phyloP scores from a whole-genome alignment of 208 protist genomes.

The Acanthamoeba royreba region DNA sequence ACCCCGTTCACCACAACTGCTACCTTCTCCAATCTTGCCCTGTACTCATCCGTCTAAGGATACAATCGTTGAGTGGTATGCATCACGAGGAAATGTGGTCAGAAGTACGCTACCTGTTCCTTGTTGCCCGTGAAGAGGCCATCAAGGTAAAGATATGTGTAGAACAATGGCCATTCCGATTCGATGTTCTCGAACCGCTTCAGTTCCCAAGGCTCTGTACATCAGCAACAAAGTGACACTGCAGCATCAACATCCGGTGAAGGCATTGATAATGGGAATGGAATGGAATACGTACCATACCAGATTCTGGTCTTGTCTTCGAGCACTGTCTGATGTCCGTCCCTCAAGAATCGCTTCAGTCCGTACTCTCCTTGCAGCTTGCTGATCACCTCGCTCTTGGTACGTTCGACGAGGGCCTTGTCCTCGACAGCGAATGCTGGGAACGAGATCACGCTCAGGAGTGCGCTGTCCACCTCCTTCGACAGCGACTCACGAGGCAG shows the following conservation, averaged over 20 bases:
- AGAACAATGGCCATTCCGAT: conserved; percentile 54
- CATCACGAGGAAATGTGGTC: too few relatives aligned
- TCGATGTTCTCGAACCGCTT: conserved; percentile 64
- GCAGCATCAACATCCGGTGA: neutral
- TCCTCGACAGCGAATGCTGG: conserved; percentile 60
- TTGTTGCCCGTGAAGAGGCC: neutral
- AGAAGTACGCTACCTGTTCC: too few relatives aligned
- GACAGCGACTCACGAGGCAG: conserved; percentile 48
- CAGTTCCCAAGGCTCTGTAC: conserved; percentile 54
- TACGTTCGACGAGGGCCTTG: conserved; percentile 31
- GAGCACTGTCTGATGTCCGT: conserved; percentile 49
- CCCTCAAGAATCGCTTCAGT: conserved; percentile 61
- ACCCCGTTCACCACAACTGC: neutral
- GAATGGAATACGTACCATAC: neutral
- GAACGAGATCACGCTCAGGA: conserved; percentile 54
- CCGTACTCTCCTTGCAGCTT: conserved; percentile 62
- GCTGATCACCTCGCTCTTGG: conserved; percentile 18
- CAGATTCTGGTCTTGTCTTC: neutral
- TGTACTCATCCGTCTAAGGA: neutral
- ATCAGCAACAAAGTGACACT: neutral
- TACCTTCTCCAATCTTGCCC: neutral
- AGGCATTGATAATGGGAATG: neutral
- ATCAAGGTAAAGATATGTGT: neutral
- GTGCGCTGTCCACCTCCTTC: conserved; percentile 54
- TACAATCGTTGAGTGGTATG: too few relatives aligned